Conservation (phyloP, 805 yeast genomes). For the Candida tammaniensis region DNA sequence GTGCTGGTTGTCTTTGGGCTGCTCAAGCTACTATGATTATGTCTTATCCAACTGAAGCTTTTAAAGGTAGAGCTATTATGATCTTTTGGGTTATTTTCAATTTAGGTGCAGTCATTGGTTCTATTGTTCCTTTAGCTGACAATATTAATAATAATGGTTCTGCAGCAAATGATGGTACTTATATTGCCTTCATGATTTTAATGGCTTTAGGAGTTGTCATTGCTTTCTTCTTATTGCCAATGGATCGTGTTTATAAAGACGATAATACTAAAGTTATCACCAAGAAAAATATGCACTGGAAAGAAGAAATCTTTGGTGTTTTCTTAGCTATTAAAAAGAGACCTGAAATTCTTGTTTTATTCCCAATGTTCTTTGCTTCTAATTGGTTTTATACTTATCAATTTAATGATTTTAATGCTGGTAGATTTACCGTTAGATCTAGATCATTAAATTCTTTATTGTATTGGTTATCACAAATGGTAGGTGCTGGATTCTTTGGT, state of each 20-base stretch:
- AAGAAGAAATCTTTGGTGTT: conserved; percentile 34
- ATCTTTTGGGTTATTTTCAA: conserved; percentile 61
- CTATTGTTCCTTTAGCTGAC: conserved; percentile 55
- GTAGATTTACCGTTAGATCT: conserved; percentile 55
- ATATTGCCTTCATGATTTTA: conserved; percentile 51
- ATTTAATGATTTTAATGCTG: conserved; percentile 55
- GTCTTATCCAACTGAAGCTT: conserved; percentile 53
- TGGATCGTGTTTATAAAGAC: conserved; percentile 44
- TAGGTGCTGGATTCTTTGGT: conserved; percentile 54
- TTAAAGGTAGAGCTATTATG: conserved; percentile 53
- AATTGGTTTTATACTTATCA: conserved; percentile 70
- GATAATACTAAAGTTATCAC: conserved; percentile 50
- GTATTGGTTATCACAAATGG: conserved; percentile 60
- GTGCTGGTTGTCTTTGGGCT: conserved; percentile 58
- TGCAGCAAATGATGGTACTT: conserved; percentile 48
- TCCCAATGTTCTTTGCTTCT: conserved; percentile 63
- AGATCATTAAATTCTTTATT: conserved; percentile 59
- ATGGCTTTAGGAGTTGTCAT: conserved; percentile 47
- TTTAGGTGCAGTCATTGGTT: conserved; percentile 60
- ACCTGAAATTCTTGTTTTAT: conserved; percentile 45
- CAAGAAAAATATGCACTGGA: conserved; percentile 44
- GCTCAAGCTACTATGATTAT: conserved; percentile 57
- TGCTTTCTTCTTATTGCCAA: conserved; percentile 48
- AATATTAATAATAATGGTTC: conserved; percentile 40
- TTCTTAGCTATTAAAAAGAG: conserved; percentile 8